These are phyloP conservation scores for Eucalyptus cloeziana DNA, from an alignment of 345 rosid genomes.

Conservation along the genomic window DNA sequence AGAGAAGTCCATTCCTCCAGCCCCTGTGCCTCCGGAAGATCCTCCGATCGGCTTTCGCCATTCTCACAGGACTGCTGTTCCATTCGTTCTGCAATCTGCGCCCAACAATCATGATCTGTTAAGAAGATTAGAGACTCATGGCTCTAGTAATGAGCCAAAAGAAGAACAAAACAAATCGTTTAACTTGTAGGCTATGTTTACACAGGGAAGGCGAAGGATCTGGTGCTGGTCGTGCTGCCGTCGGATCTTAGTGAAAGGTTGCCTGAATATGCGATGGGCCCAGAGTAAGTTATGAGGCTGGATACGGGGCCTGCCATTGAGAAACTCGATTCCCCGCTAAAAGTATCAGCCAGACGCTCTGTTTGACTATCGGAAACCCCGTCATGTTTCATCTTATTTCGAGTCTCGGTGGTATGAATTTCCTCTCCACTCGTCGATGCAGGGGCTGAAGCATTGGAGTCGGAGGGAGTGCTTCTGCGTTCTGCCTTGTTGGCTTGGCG, in stretches of 20 bases:
- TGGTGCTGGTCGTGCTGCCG: conserved; percentile 85
- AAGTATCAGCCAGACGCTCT: conserved; percentile 4
- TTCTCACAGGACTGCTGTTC: conserved; percentile 87
- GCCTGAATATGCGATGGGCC: conserved; percentile 58
- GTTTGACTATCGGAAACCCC: conserved; percentile 3
- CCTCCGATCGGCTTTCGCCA: conserved; percentile 66
- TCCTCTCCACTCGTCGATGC: neutral
- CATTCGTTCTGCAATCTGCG: conserved; percentile 84
- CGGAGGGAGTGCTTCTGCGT: conserved; percentile 4
- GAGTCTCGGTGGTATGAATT: neutral
- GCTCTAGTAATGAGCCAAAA: neutral
- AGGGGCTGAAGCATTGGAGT: conserved; percentile 4
- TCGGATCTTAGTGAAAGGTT: conserved; percentile 78
- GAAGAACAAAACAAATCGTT: neutral
- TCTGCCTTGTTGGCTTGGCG: neutral
- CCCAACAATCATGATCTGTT: neutral
- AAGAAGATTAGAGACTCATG: neutral
- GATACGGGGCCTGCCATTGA: conserved; percentile 47
- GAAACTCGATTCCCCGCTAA: conserved; percentile 66
- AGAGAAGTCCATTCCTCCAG: conserved; percentile 36
- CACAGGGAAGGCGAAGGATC: conserved; percentile 94
- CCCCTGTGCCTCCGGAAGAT: conserved; percentile 32
- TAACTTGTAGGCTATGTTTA: conserved; percentile 5
- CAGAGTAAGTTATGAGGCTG: conserved; percentile 55
- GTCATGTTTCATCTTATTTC: conserved; percentile 1